Base-by-base conservation (phyloP, 2,329 filamentous ascomycete genomes). In the Pyricularia pennisetigena region DNA sequence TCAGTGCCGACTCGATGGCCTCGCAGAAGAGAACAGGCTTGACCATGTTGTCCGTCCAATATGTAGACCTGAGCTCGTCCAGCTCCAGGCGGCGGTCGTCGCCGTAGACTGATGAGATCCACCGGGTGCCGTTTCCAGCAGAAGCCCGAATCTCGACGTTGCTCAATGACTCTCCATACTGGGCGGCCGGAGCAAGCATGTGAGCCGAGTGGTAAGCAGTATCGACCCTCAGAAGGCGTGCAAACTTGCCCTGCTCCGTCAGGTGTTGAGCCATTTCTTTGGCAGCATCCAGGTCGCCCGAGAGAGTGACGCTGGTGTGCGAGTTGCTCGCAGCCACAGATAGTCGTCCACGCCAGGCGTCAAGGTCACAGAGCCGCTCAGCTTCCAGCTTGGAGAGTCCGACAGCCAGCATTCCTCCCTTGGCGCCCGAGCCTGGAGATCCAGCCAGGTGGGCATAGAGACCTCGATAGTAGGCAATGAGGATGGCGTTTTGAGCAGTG, bases 201-300 rank as follows among this genome's bases (percentile, higher is more conserved):
- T 84, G 82, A 0, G 76, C 76, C 0, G 82, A 84, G 72, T 85
- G 82, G 66, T 84, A 85, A 0, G 82, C 82, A 0, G 77, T 81
- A 63, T 83, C 80, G 0, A 84, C 78, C 1, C 72, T 70, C 7
- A 85, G 73, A 0, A 75, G 12, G 1, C 78, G 73, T 0, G 76
- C 75, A 65, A 81, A 80, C 65, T 72, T 78, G 1, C 73, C 68
- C 16, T 70, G 68, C 12, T 63, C 67, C 1, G 65, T 67, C 5
- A 79, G 70, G 7, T 72, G 41, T 0, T 71, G 64, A 10, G 70
- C 67, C 3, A 75, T 71, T 24, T 72, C 69, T 0, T 74, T 16
- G 8, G 79, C 72, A 0, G 72, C 71, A 12, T 77, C 74, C 1
- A 71, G 29, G 62, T 79, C 75, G 5, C 79, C 79, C 1, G 79